Base-by-base conservation (phyloP, 768 basidiomycete genomes). In the Psilocybe azurescens region DNA sequence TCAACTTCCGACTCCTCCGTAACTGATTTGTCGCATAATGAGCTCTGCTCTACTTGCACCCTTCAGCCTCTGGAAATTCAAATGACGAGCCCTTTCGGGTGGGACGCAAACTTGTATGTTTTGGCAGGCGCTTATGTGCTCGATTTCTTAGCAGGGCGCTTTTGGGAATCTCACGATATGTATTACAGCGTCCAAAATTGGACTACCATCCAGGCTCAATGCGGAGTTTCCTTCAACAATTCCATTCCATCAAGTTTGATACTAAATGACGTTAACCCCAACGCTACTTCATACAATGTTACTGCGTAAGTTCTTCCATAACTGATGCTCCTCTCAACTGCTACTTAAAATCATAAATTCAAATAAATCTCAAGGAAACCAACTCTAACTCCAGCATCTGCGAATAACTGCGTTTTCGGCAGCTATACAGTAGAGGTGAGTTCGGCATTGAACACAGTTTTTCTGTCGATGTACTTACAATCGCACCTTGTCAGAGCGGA, bases 11-110 rank as follows among this genome's bases (percentile, higher is more conserved):
- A 48, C 16, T 10, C 47, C 47, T 48, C 47, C 8, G 9, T 48
- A 48, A 7, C 16, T 48, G 16, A 7, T 48, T 48, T 48, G 16
- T 16, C 47, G 10, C 8, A 48, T 10, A 10, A 7, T 48, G 47
- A 48, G 47, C 47, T 48, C 47, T 48, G 47, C 47, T 48, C 47
- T 24, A 48, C 47, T 13, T 48, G 47, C n/a, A 48, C 47, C 47
- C 8, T 48, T 48, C 47, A 48, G n/a, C 47, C 47, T 16, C 16
- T 48, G 16, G 47, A 7, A 48, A 18, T 48, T 48, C 47, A 48
- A 48, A 48, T 48, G 47, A 16, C 8, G 16, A 48, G 47, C 20
- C 16, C 47, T 18, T 48, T 48, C 1, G 47, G 47, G 47, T 48
- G 47, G 47, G 47, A 48, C 16, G 8, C 47, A 48, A 48, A 48